A percentile compares a stretch with the other conserved stretches of the same genome.
Conservation (phyloP, 2,329 filamentous ascomycete species). For the Ceratocystis diversiconidia region DNA sequence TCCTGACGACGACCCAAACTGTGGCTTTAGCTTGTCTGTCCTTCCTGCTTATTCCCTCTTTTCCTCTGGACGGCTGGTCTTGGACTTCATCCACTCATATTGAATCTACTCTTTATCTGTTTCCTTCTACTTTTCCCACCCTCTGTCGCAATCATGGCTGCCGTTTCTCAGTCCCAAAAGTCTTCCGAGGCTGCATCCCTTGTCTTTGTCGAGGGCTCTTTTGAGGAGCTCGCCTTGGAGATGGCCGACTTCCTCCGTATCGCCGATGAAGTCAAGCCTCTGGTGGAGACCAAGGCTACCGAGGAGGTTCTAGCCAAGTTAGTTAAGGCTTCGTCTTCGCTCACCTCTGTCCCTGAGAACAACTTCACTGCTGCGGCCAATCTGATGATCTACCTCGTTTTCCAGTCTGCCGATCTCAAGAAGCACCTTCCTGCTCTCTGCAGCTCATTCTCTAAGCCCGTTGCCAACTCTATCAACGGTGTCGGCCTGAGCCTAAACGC, state of each 20-base stretch:
- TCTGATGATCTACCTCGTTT: constrained; percentile 82
- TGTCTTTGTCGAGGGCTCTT: constrained; percentile 76
- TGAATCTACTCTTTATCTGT: background rate
- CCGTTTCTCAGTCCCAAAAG: constrained; percentile 27
- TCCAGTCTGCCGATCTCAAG: constrained; percentile 71
- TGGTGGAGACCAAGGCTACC: constrained; percentile 61
- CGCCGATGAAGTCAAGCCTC: constrained; percentile 60
- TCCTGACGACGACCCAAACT: background rate
- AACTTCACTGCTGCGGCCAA: constrained; percentile 95
- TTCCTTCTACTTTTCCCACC: background rate
- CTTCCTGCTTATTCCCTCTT: background rate
- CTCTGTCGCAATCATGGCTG: constrained; percentile 23
- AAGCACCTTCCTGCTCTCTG: constrained; percentile 81
- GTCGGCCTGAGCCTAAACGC: constrained; percentile 75
- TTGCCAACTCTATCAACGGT: constrained; percentile 74
- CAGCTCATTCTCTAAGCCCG: constrained; percentile 74
- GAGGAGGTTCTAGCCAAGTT: constrained; percentile 84
- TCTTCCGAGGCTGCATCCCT: constrained; percentile 31
- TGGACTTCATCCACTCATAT: background rate
- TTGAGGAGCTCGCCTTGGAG: constrained; percentile 85
- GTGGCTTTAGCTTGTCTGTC: background rate
- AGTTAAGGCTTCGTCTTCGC: constrained; percentile 58
- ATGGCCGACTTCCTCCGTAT: constrained; percentile 87
- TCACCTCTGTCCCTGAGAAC: constrained; percentile 85
- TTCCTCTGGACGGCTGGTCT: background rate